Evolutionary conservation across 108 stramenopile species (phyloP), one percentile per base, ranked within the genome.

Genomic region (Nitzschia sp.): DNA sequence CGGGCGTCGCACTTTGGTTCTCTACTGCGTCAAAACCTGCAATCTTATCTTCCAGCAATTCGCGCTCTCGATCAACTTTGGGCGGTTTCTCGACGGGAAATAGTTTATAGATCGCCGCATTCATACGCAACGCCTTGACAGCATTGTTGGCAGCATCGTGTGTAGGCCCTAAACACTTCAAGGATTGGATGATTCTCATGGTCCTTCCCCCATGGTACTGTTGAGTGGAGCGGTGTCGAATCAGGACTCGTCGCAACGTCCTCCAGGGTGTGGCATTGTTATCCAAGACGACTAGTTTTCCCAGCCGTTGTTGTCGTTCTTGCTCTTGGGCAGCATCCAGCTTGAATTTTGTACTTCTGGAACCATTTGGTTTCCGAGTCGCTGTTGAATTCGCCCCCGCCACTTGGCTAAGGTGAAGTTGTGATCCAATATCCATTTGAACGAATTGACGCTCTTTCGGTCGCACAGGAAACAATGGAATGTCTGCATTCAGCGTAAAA

Each of bases 271-370:
- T 25, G 1, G n/a, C 19, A 36, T 36, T 50, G 16, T 19, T 36
- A 38, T 54, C 33, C 8, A 50, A 21, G 4, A 26, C 8, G 15
- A 41, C 47, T 8, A 66, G 13, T 3, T 54, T 27, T 5, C 66
- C 66, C 2, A 66, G 29, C 23, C 50, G 50, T 35, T 60, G 58
- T 22, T 59, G 45, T 28, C 86, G 60, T 19, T 84, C 76, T 25
- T 69, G 56, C 33, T 87, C 81, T 55, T 84, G 75, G 3, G 13
- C 3, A 89, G 79, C 47, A 31, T 73, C 87, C 88, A 90, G 28
- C 57, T 68, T 33, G 30, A 44, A 58, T 17, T 29, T 33, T 44
- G 46, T 61, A 9, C 28, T 38, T n/a, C 60, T 46, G 0, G 52
- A n/a, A 9, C 36, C 29, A 63, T 21, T 45, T 46, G 45, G 27